Evolutionary conservation across 1,284 basidiomycete species (phyloP), one percentile per base, ranked within the genome.

Genomic region (Pyrrhoderma noxium): DNA sequence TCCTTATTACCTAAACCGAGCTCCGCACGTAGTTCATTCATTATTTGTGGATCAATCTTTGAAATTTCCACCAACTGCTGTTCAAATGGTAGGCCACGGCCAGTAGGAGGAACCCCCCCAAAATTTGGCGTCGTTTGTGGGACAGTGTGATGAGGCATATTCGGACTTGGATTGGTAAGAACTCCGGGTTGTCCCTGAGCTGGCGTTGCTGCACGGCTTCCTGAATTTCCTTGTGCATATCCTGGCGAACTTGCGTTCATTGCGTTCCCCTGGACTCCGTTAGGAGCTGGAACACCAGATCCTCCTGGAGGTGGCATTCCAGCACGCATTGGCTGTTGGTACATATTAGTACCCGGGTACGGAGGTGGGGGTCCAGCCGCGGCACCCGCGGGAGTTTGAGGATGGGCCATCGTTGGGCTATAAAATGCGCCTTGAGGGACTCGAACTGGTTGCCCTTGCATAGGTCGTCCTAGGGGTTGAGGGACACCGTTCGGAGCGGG

Each of bases 131-230:
- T 5, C 23, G 51, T 49, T 19, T 49, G 47, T 18, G 48, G 47
- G 8, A 51, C 49, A n/a, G 49, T 34, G 37, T 45, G 48, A 43
- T 45, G 43, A 19, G 48, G 22, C 44, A 54, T 47, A 16, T 42
- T 40, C 9, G 53, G 53, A 38, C 53, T 54, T n/a, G 47, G 48
- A 7, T 51, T 44, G 1, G 53, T 42, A 11, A 54, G 44, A 9
- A 25, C 22, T 16, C 14, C 23, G 13, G 37, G 41, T 18, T 34
- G 14, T 8, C 37, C 27, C 16, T 47, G 47, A 18, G 43, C 53
- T 4, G 53, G 53, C 9, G 53, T 54, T 4, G 53, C 18, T 13
- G 53, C 53, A 18, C 53, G 53, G 31, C 53, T 51, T n/a, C 44
- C 48, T 21, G 53, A 25, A 16, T 47, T 47, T 7, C 47, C 52